These are phyloP conservation scores for Ustilago cynodontis DNA, from an alignment of 1,284 basidiomycete species.

Conservation along the genomic window DNA sequence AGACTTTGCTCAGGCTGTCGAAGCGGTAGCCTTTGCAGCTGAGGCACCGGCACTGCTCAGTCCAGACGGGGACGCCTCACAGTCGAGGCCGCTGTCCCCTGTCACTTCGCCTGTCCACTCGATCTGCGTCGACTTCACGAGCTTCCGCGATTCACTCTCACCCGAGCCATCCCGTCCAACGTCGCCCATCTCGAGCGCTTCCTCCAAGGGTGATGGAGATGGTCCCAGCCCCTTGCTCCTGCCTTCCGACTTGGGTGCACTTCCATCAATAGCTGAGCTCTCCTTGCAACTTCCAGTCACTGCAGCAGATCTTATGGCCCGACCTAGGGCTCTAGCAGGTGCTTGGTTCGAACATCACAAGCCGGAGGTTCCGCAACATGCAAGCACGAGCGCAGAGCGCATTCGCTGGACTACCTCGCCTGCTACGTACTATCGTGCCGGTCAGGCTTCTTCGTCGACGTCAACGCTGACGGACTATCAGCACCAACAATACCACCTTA, in stretches of 20 bases:
- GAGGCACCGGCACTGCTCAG: constrained; percentile 6
- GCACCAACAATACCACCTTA: background rate
- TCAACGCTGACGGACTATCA: background rate
- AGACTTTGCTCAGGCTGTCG: constrained; percentile 2
- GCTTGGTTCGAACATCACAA: constrained; percentile 36
- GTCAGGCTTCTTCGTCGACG: constrained; percentile 14
- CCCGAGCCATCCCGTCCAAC: constrained; percentile 43
- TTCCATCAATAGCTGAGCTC: constrained; percentile 36
- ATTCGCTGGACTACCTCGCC: constrained; percentile 39
- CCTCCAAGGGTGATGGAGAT: constrained; percentile 40
- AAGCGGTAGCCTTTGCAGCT: background rate
- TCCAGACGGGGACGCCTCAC: constrained; percentile 7
- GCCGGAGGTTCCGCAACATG: background rate
- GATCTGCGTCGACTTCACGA: constrained; percentile 15
- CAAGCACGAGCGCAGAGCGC: constrained; percentile 25
- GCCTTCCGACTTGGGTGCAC: constrained; percentile 20
- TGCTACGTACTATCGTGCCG: constrained; percentile 6
- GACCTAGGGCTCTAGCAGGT: constrained; percentile 14
- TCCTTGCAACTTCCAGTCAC: constrained; percentile 31
- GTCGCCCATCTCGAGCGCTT: constrained; percentile 42
- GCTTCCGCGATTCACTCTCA: constrained; percentile 30
- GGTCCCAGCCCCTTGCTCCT: constrained; percentile 30
- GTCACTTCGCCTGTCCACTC: constrained; percentile 32
- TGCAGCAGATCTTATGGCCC: background rate
- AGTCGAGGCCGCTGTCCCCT: constrained; percentile 31